Evolutionary conservation across 768 basidiomycete genomes (phyloP).

Genomic region (Xerocomus brunneocitrinus): DNA sequence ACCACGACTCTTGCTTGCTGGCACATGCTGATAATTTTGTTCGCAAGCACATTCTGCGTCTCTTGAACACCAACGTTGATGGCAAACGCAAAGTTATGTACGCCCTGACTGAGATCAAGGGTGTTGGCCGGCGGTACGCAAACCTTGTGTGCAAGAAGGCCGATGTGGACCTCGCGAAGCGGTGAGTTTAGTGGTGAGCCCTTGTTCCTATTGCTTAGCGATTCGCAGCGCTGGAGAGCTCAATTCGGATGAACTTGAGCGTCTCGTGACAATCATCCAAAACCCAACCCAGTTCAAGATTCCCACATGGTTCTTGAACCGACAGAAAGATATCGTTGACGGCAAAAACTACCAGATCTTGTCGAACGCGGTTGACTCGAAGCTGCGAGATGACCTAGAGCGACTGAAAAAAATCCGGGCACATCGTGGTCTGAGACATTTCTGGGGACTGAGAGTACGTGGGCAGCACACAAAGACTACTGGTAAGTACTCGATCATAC

Average conservation of each 20-base stretch:
- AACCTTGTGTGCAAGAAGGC: constrained; percentile 99
- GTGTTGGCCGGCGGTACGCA: constrained; percentile 97
- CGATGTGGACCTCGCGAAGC: constrained; percentile 97
- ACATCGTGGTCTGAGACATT: constrained; percentile 90
- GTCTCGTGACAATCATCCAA: constrained; percentile 98
- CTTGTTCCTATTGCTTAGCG: constrained; percentile 1
- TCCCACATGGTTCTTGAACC: constrained; percentile 98
- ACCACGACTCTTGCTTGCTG: background rate
- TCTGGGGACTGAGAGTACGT: constrained; percentile 91
- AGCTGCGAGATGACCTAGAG: constrained; percentile 97
- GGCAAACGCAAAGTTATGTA: constrained; percentile 99
- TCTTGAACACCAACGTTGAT: constrained; percentile 99
- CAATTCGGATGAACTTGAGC: constrained; percentile 99
- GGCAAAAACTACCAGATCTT: constrained; percentile 96
- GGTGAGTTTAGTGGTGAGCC: constrained; percentile 50
- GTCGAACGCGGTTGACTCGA: constrained; percentile 95
- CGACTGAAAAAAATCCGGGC: constrained; percentile 98
- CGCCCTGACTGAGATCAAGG: constrained; percentile 99
- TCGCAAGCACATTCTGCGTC: constrained; percentile 93
- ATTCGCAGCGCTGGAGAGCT: constrained; percentile 87
- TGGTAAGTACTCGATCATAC: constrained; percentile 44
- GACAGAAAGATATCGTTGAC: constrained; percentile 96
- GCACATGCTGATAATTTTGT: constrained; percentile 1
- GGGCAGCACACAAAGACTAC: constrained; percentile 99
- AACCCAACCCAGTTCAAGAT: constrained; percentile 99